These are phyloP conservation scores for Penicillium cinerascens DNA, from an alignment of 495 filamentous ascomycete species.

Conservation along the genomic window DNA sequence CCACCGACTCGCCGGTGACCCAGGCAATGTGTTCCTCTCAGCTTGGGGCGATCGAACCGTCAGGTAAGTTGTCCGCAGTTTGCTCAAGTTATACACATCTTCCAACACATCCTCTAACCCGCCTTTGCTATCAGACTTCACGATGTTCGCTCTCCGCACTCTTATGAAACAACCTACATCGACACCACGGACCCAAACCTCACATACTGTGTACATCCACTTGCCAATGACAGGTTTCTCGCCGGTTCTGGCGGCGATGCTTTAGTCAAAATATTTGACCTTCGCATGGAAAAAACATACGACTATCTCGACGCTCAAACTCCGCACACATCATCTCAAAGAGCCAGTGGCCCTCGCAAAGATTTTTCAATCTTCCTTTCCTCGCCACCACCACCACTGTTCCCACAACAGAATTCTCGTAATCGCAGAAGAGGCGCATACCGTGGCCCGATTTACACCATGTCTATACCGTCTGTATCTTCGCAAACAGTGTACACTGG, in stretches of 20 bases:
- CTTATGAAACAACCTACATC: slow-evolving; percentile 46
- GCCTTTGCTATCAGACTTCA: slow-evolving; percentile 51
- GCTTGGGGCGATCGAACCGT: slow-evolving; percentile 60
- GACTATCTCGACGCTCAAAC: slow-evolving; percentile 31
- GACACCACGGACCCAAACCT: slow-evolving; percentile 55
- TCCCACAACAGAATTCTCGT: slow-evolving; percentile 5
- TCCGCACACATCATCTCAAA: slow-evolving; percentile 1
- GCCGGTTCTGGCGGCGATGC: slow-evolving; percentile 55
- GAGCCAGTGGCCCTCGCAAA: slow-evolving; percentile 18
- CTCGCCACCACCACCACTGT: slow-evolving; percentile 12
- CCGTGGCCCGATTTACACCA: slow-evolving; percentile 53
- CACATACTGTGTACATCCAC: slow-evolving; percentile 57
- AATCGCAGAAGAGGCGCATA: slow-evolving; percentile 23
- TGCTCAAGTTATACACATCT: neutral
- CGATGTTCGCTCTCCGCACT: slow-evolving; percentile 55
- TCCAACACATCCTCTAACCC: slow-evolving; percentile 5
- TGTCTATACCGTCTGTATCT: slow-evolving; percentile 53
- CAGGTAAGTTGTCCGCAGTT: slow-evolving; percentile 31
- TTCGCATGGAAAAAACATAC: slow-evolving; percentile 54
- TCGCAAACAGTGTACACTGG: slow-evolving; percentile 59
- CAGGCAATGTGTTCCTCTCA: slow-evolving; percentile 55
- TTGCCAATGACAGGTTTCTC: slow-evolving; percentile 55
- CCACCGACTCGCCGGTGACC: slow-evolving; percentile 21
- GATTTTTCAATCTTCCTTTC: slow-evolving; percentile 43
- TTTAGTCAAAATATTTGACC: slow-evolving; percentile 62